These are phyloP conservation scores for Obelidium mucronatum DNA, from an alignment of 192 early-diverging fungal genomes.

Conservation along the genomic window DNA sequence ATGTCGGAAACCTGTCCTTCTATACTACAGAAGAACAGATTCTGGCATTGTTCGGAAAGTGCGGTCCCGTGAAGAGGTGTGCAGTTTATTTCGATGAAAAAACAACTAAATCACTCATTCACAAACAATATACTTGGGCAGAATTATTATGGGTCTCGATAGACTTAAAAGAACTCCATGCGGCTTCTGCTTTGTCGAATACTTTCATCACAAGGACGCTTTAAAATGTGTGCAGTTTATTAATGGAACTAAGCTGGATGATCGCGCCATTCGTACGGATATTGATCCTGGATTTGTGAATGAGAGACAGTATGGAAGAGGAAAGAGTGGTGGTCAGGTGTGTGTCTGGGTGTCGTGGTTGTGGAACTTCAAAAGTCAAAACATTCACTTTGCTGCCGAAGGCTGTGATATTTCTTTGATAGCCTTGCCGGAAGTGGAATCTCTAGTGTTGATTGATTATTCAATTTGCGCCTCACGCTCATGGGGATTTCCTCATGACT, in stretches of 20 bases:
- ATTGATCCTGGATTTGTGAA: constrained; percentile 94
- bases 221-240: constrained; percentile 93
- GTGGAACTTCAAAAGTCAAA: not conserved
- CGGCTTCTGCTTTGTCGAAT: constrained; percentile 99
- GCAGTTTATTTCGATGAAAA: not conserved
- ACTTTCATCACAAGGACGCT: constrained; percentile 90
- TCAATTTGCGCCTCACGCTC: too few species aligned
- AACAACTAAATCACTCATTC: not conserved
- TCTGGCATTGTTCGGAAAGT: constrained; percentile 93
- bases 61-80: constrained; percentile 88
- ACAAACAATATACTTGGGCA: not conserved
- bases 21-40: constrained; percentile 99
- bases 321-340: constrained; percentile 90
- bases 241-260: constrained; percentile 95
- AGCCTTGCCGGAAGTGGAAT: too few species aligned
- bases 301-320: constrained; percentile 94
- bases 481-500: too few species aligned
- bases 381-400: not conserved
- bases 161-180: constrained; percentile 93
- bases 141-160: constrained; percentile 99
- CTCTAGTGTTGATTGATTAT: too few species aligned
- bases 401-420: not conserved
- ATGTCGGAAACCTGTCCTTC: constrained; percentile 97
- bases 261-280: constrained; percentile 93
- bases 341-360: not conserved